These are phyloP conservation scores for Aureobasidium sp. DNA, from an alignment of 2,329 filamentous ascomycete genomes.

Conservation along the genomic window DNA sequence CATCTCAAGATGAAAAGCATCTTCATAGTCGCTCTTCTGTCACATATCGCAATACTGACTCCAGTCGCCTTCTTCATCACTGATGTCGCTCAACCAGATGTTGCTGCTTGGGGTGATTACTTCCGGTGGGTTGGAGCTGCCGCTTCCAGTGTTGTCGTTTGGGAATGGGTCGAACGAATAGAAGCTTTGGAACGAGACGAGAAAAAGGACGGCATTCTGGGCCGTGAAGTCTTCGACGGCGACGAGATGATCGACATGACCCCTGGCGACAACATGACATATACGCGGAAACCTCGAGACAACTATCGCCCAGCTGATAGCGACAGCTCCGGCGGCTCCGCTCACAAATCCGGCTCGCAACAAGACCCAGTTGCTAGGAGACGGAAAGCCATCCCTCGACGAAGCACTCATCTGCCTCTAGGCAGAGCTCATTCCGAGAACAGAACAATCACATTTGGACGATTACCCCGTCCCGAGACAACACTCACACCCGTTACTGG, in stretches of 20 bases:
- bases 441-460: conserved; percentile 19
- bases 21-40: conserved; percentile 69
- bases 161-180: conserved; percentile 96
- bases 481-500: not conserved
- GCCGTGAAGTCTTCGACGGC: conserved; percentile 85
- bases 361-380: conserved; percentile 20
- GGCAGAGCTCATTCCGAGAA: conserved; percentile 27
- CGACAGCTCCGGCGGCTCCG: conserved; percentile 25
- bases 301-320: conserved; percentile 21
- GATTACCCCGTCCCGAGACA: conserved; percentile 18
- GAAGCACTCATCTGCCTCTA: conserved; percentile 27
- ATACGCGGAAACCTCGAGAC: conserved; percentile 18
- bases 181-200: conserved; percentile 88
- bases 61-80: conserved; percentile 90
- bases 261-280: conserved; percentile 51
- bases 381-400: conserved; percentile 21
- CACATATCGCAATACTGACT: conserved; percentile 73
- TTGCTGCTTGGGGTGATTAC: conserved; percentile 91
- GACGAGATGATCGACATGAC: conserved; percentile 80
- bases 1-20: conserved; percentile 89
- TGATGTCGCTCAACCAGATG: conserved; percentile 76
- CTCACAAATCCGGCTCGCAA: conserved; percentile 7
- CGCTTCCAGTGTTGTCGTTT: conserved; percentile 90
- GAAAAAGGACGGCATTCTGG: conserved; percentile 86
- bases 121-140: conserved; percentile 94